These are phyloP conservation scores for Hyaloraphidium curvatum DNA, from an alignment of 192 early-diverging fungal genomes.

Conservation along the genomic window DNA sequence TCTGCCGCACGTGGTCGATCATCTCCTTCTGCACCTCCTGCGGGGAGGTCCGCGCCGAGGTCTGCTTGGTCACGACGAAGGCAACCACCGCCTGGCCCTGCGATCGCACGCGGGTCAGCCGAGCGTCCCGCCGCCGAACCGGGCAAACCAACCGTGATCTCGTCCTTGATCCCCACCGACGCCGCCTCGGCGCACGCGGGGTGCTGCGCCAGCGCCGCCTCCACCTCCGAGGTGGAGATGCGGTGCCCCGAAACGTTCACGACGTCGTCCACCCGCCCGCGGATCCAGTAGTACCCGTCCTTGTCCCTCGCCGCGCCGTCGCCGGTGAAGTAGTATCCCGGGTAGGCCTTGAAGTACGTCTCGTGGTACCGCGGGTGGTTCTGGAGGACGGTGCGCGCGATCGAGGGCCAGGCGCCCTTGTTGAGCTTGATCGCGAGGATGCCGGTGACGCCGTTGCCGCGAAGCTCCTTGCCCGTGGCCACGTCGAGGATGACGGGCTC, in stretches of 20 bases:
- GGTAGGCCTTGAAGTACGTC: conserved; percentile 80
- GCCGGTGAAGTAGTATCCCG: conserved; percentile 81
- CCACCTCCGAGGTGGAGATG: conserved; percentile 80
- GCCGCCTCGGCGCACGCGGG: conserved; percentile 70
- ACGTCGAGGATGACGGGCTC: conserved; percentile 71
- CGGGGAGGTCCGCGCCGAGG: too few species aligned
- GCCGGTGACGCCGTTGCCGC: conserved; percentile 18
- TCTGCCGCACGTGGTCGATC: conserved; percentile 54
- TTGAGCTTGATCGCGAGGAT: conserved; percentile 55
- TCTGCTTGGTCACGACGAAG: conserved; percentile 65
- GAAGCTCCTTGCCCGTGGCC: conserved; percentile 56
- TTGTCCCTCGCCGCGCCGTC: neutral
- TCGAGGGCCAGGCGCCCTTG: conserved; percentile 61
- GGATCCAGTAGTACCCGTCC: conserved; percentile 92
- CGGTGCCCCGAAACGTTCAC: conserved; percentile 94
- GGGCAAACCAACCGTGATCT: too few species aligned
- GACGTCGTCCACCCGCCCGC: conserved; percentile 80
- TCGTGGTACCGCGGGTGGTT: conserved; percentile 82
- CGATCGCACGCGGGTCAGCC: too few species aligned
- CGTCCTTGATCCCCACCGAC: conserved; percentile 72
- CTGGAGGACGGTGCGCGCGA: conserved; percentile 76
- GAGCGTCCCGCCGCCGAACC: too few species aligned
- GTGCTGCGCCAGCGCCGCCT: conserved; percentile 28
- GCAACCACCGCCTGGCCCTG: conserved; percentile 71
- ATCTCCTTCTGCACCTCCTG: too few species aligned